Evolutionary conservation across 176 grass and related monocot species (phyloP).

Genomic region (Lolium perenne): DNA sequence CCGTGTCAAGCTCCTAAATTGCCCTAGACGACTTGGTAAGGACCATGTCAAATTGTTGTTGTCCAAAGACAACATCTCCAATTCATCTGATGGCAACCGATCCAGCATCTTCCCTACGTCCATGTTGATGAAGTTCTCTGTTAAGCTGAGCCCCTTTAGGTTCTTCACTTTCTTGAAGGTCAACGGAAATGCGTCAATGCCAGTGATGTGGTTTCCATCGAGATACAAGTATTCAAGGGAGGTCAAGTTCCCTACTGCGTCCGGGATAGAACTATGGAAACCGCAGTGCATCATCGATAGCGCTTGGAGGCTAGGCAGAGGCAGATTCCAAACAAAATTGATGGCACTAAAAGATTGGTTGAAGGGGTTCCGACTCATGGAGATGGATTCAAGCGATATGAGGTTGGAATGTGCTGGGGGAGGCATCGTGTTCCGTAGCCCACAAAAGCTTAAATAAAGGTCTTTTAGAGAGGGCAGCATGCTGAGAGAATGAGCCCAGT

Average conservation of each 20-base stretch:
- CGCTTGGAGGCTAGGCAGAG: neutral
- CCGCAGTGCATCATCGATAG: neutral
- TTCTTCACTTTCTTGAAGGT: constrained; percentile 28
- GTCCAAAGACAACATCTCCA: neutral
- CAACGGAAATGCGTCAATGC: neutral
- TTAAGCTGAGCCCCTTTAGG: neutral
- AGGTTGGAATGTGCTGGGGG: neutral
- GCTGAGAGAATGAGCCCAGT: neutral
- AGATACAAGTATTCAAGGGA: neutral
- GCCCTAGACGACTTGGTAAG: neutral
- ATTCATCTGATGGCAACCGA: neutral
- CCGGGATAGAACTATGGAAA: constrained; percentile 27
- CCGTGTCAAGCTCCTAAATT: neutral
- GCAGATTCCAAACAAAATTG: neutral
- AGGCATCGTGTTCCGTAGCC: neutral
- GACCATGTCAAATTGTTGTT: constrained; percentile 7
- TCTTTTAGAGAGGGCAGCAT: neutral
- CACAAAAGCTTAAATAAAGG: neutral
- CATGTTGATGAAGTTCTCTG: neutral
- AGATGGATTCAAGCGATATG: neutral
- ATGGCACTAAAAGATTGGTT: neutral
- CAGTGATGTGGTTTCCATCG: neutral
- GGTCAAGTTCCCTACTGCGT: constrained; percentile 10
- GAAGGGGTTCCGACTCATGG: neutral
- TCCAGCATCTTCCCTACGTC: neutral